Conservation (phyloP, 169 alveolate genomes). For the Babesia sp. region DNA sequence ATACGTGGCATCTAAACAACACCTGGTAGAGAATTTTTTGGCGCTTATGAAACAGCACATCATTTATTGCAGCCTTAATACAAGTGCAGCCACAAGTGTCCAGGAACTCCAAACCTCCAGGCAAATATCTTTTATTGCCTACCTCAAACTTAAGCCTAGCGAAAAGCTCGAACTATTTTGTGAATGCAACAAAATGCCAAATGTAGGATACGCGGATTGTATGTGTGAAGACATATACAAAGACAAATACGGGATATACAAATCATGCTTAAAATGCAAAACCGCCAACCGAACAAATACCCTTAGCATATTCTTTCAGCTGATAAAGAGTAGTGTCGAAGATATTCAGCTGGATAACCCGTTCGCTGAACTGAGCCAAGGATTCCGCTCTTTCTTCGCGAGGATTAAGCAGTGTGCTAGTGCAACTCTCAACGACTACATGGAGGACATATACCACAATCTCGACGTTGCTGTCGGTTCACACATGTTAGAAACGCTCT, state of each 20-base stretch:
- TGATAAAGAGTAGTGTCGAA: slow-evolving; percentile 10
- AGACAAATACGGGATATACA: slow-evolving; percentile 52
- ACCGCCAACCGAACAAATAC: slow-evolving; percentile 17
- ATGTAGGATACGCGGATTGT: slow-evolving; percentile 13
- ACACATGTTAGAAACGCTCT: slow-evolving; percentile 27
- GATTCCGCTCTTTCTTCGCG: slow-evolving; percentile 14
- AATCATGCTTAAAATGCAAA: slow-evolving; percentile 41
- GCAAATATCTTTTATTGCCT: slow-evolving; percentile 11
- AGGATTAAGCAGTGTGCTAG: slow-evolving; percentile 22
- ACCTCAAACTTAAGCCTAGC: slow-evolving; percentile 50
- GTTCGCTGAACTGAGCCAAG: neutral
- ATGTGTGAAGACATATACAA: slow-evolving; percentile 40
- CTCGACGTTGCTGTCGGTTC: slow-evolving; percentile 6
- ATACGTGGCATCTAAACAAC: slow-evolving; percentile 2
- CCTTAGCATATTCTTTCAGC: slow-evolving; percentile 22
- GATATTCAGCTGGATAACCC: neutral
- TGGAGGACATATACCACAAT: slow-evolving; percentile 26
- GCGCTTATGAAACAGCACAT: slow-evolving; percentile 53
- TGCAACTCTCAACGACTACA: slow-evolving; percentile 33
- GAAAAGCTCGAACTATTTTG: slow-evolving; percentile 46
- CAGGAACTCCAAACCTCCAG: slow-evolving; percentile 5
- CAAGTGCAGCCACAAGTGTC: neutral
- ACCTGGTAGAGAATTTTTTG: slow-evolving; percentile 7
- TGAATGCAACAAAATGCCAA: slow-evolving; percentile 36
- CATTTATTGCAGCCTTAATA: slow-evolving; percentile 1